Percentiles rank a stretch among this genome's conserved stretches.
Conservation (phyloP, 225 moss, liverwort and hornwort genomes). For the Polytrichum commune region DNA sequence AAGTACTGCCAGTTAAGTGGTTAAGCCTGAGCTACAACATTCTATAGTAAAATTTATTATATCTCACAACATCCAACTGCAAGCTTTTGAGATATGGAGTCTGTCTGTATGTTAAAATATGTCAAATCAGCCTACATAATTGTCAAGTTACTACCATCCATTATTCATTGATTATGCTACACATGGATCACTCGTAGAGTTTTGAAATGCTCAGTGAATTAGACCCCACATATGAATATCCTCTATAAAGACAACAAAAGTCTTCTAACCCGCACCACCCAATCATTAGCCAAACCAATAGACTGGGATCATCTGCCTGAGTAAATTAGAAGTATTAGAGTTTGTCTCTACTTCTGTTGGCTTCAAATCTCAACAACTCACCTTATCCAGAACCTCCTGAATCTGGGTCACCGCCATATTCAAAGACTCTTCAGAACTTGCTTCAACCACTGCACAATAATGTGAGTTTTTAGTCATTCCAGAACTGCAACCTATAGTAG, state of each 20-base stretch:
- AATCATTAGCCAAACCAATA: neutral
- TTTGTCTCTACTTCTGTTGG: too few species aligned
- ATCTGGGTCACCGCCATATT: slow-evolving; percentile 37
- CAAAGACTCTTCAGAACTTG: slow-evolving; percentile 36
- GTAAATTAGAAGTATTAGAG: neutral
- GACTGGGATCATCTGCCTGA: neutral
- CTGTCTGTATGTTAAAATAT: neutral
- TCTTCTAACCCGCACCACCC: neutral
- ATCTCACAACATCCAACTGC: too few species aligned
- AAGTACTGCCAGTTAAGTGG: neutral
- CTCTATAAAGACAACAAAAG: too few species aligned
- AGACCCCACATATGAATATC: too few species aligned
- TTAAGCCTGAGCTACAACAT: too few species aligned
- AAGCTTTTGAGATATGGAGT: neutral
- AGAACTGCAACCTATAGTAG: neutral
- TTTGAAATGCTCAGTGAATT: too few species aligned
- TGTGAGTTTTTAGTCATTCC: neutral
- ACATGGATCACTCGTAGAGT: too few species aligned
- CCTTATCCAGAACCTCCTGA: slow-evolving; percentile 44
- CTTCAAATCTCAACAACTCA: slow-evolving; percentile 11
- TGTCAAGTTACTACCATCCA: too few species aligned
- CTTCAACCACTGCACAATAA: slow-evolving; percentile 32
- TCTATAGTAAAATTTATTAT: too few species aligned
- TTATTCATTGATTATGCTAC: too few species aligned
- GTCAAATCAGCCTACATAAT: too few species aligned